Conservation (phyloP, 2,329 filamentous ascomycete genomes). For the Thermomyces lanuginosus region DNA sequence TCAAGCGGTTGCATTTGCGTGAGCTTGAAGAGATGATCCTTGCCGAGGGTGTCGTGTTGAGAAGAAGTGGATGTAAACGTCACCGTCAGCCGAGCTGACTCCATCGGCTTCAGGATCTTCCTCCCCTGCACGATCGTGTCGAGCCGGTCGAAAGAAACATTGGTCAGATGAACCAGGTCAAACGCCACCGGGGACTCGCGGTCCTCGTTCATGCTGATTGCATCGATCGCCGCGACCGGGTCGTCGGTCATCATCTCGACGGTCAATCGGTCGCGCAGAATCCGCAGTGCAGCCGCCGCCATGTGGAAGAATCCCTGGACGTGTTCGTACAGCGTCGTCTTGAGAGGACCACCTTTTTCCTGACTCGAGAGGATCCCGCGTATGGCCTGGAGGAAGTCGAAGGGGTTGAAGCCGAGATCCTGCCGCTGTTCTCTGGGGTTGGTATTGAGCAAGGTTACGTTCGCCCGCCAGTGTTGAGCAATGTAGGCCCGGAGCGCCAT, state of each 20-base stretch:
- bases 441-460: constrained; percentile 4
- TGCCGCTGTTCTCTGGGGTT: neutral
- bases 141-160: constrained; percentile 1
- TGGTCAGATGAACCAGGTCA: constrained; percentile 5
- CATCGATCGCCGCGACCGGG: constrained; percentile 3
- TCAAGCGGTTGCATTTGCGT: constrained; percentile 3
- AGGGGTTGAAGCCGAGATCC: constrained; percentile 2
- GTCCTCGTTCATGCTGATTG: neutral
- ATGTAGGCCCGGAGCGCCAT: constrained; percentile 3
- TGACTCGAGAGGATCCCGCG: constrained; percentile 3
- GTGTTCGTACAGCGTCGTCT: constrained; percentile 6
- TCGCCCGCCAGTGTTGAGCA: constrained; percentile 2
- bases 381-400: constrained; percentile 3
- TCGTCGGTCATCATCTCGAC: constrained; percentile 3
- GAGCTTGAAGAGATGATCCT: constrained; percentile 3
- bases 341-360: constrained; percentile 5
- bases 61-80: constrained; percentile 1
- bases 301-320: constrained; percentile 5
- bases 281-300: constrained; percentile 5
- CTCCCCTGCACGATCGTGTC: constrained; percentile 2
- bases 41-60: no score
- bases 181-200: constrained; percentile 1
- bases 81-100: constrained; percentile 3
- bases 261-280: constrained; percentile 4
- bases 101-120: constrained; percentile 3